Evolutionary conservation across 768 basidiomycete species (phyloP), one percentile per base, ranked within the genome.

Genomic region (Termitomyces sp.): DNA sequence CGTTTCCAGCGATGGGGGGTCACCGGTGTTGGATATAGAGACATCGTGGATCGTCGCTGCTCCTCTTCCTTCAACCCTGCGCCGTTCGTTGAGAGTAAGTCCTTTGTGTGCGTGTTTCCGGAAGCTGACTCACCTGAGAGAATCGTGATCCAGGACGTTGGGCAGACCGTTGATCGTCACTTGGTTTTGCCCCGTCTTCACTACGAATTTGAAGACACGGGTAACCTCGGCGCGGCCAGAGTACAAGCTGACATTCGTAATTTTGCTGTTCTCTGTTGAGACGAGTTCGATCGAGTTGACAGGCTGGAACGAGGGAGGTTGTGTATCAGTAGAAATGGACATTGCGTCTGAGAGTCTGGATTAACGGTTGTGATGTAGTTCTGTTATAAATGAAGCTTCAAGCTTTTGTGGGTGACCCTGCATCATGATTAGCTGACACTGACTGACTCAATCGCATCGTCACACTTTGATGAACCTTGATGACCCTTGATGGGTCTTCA

Each of bases 21-120:
- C 26, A 37, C 26, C 13, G 18, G 37, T 54, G 55, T 60, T 46
- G 22, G 69, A 65, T 27, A 74, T 34, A 10, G 68, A 65, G 14
- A 75, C 73, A 43, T 75, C 72, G 58, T 74, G 70, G 27, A 74
- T 75, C 6, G 69, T 71, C 20, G 69, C 71, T 8, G 64, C 57
- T 1, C 74, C 74, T 24, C 66, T 64, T 2, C 74, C 73, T 63
- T 73, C 70, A 6, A 74, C 70, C 55, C 73, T 75, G 32, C 29
- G n/a, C n/a, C n/a, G n/a, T n/a, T n/a, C 20, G 34, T 18, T 24
- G 4, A 18, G 5, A 22, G 12, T 31, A 29, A 44, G 36, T 36
- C 6, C 7, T 20, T 47, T 26, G 10, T 16, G 7, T 5, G 3
- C 37, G 18, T n/a, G 37, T 39, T n/a, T 7, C 5, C 16, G 6